Conservation (phyloP, 2,329 filamentous ascomycete species). For the Penicillium brevicompactum region DNA sequence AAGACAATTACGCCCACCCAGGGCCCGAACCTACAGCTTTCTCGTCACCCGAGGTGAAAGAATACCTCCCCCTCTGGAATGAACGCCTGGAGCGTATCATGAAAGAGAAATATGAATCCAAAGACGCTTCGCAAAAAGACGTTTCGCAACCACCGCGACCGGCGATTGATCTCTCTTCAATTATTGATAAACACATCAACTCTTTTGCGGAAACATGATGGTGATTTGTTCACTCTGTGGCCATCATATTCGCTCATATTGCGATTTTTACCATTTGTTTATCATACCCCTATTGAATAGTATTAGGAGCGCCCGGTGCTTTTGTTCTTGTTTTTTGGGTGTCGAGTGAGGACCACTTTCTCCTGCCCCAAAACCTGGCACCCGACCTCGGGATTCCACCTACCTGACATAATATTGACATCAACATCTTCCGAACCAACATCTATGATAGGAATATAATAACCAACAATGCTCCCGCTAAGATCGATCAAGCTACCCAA, state of each 20-base stretch:
- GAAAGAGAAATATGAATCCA: slow-evolving; percentile 7
- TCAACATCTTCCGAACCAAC: slow-evolving; percentile 5
- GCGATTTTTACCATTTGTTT: not conserved
- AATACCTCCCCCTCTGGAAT: slow-evolving; percentile 13
- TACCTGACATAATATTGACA: slow-evolving; percentile 20
- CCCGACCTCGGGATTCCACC: not conserved
- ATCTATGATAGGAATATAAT: not conserved
- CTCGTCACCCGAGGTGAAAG: not conserved
- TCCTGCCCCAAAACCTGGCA: not conserved
- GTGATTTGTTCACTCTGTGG: not conserved
- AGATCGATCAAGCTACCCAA: not conserved
- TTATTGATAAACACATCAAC: slow-evolving; percentile 7
- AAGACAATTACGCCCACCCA: slow-evolving; percentile 4
- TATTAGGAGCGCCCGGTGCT: not conserved
- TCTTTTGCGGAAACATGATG: not conserved
- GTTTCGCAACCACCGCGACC: not conserved
- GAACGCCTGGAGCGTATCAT: slow-evolving; percentile 12
- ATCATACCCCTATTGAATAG: not conserved
- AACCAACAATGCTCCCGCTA: no score
- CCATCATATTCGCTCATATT: not conserved
- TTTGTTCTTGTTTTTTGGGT: no score
- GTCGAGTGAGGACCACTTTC: not conserved
- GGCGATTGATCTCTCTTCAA: slow-evolving; percentile 8
- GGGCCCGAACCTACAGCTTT: slow-evolving; percentile 1
- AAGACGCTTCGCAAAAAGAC: not conserved